Percentiles rank a stretch among this genome's conserved stretches.
These are phyloP conservation scores for Kazachstania africana DNA, from an alignment of 805 yeast species.

Conservation along the genomic window DNA sequence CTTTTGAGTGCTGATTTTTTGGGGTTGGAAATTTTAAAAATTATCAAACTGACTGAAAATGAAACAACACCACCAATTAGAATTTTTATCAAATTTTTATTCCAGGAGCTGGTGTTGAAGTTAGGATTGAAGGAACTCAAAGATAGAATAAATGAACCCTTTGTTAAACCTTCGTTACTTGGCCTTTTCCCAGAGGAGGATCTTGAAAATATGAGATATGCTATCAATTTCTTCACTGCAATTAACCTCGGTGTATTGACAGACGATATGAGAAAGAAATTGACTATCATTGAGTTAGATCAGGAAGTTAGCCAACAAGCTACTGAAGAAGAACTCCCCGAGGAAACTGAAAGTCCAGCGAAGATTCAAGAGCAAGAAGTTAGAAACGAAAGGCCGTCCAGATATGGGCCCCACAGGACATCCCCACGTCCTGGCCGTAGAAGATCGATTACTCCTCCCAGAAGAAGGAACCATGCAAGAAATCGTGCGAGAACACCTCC, in stretches of 20 bases:
- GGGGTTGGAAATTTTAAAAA: slow-evolving; percentile 48
- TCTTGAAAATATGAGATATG: slow-evolving; percentile 51
- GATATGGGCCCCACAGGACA: slow-evolving; percentile 1
- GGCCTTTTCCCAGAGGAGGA: slow-evolving; percentile 56
- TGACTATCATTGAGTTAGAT: slow-evolving; percentile 20
- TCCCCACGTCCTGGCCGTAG: slow-evolving; percentile 10
- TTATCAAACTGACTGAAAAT: slow-evolving; percentile 50
- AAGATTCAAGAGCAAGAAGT: slow-evolving; percentile 12
- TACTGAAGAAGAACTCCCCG: slow-evolving; percentile 5
- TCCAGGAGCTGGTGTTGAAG: slow-evolving; percentile 70
- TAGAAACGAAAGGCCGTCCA: slow-evolving; percentile 4
- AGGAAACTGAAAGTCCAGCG: slow-evolving; percentile 2
- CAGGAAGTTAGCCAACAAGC: no score
- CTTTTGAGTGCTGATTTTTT: slow-evolving; percentile 58
- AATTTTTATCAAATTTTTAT: slow-evolving; percentile 68
- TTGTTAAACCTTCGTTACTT: slow-evolving; percentile 34
- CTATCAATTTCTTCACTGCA: slow-evolving; percentile 87
- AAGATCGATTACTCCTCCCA: slow-evolving; percentile 15
- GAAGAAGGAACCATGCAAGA: slow-evolving; percentile 1
- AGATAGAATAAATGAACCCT: slow-evolving; percentile 40
- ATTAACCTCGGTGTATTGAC: slow-evolving; percentile 80
- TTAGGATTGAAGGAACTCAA: slow-evolving; percentile 47
- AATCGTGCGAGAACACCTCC: background rate
- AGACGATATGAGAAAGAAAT: slow-evolving; percentile 59
- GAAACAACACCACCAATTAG: slow-evolving; percentile 72